Conservation (phyloP, 2,329 filamentous ascomycete genomes). For the Cladosporium cucumerinum region DNA sequence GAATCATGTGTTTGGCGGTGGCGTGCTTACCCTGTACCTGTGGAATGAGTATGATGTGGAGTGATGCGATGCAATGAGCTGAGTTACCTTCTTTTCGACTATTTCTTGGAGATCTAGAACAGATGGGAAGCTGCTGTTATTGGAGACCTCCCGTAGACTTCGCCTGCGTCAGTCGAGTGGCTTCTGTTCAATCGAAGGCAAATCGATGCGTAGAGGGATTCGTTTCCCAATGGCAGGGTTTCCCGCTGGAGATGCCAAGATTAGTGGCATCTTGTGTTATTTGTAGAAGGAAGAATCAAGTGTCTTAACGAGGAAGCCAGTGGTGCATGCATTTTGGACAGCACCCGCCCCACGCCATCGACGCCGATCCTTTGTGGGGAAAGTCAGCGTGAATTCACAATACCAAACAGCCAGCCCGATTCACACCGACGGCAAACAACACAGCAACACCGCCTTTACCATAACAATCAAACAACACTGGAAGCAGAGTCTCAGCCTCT, state of each 20-base stretch:
- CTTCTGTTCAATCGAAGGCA: too few relatives aligned
- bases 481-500: neutral
- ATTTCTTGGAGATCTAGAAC: neutral
- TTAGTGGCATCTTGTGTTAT: too few relatives aligned
- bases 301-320: neutral
- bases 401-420: neutral
- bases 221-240: too few relatives aligned
- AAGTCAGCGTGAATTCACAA: neutral
- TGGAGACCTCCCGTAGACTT: neutral
- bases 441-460: neutral
- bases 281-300: neutral
- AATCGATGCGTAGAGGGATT: too few relatives aligned
- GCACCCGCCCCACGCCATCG: neutral
- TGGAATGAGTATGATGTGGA: neutral
- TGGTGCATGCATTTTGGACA: neutral
- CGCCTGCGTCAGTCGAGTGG: neutral
- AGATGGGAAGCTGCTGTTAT: neutral
- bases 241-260: neutral
- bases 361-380: neutral
- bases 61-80: neutral
- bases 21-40: neutral
- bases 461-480: neutral
- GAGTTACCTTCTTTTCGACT: neutral
- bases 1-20: neutral
- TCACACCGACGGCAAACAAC: neutral